Percentiles rank a stretch among this genome's conserved stretches.
phyloP scores from a whole-genome alignment of 2,329 filamentous ascomycete species.

The Ciborinia camelliae region DNA sequence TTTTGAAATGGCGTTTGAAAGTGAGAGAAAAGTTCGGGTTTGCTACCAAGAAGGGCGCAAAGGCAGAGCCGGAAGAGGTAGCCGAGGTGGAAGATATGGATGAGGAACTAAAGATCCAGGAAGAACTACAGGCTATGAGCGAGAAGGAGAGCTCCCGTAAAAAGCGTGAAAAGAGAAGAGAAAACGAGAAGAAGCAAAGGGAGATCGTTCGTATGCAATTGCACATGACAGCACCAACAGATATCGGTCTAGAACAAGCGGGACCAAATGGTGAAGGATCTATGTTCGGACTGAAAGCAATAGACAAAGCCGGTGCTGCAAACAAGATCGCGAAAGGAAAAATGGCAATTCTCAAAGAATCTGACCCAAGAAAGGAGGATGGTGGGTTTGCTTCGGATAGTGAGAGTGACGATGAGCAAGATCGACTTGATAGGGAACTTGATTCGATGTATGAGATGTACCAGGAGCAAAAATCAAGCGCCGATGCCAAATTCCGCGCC shows the following conservation, averaged over 20 bases:
- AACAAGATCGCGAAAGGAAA: slow-evolving; percentile 70
- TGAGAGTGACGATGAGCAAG: slow-evolving; percentile 74
- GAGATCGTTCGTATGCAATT: slow-evolving; percentile 96
- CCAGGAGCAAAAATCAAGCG: slow-evolving; percentile 71
- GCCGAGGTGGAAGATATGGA: slow-evolving; percentile 87
- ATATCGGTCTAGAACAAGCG: slow-evolving; percentile 87
- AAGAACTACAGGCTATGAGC: slow-evolving; percentile 77
- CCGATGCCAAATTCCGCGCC: slow-evolving; percentile 83
- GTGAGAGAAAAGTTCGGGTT: slow-evolving; percentile 90
- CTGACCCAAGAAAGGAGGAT: slow-evolving; percentile 57
- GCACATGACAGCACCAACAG: slow-evolving; percentile 93
- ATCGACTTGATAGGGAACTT: slow-evolving; percentile 78
- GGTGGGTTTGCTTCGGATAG: slow-evolving; percentile 54
- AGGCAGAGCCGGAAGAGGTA: slow-evolving; percentile 55
- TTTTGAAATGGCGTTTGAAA: slow-evolving; percentile 85
- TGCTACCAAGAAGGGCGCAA: slow-evolving; percentile 56
- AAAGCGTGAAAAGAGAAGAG: slow-evolving; percentile 78
- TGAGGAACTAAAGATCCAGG: slow-evolving; percentile 85
- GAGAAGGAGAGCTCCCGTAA: slow-evolving; percentile 74
- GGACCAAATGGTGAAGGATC: slow-evolving; percentile 75
- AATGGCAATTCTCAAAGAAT: slow-evolving; percentile 66
- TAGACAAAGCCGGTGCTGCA: slow-evolving; percentile 72
- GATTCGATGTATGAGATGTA: slow-evolving; percentile 86
- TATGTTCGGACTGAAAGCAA: slow-evolving; percentile 80
- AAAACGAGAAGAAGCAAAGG: slow-evolving; percentile 91